These are phyloP conservation scores for Diaporthe amygdali DNA, from an alignment of 2,329 filamentous ascomycete species.

Conservation along the genomic window DNA sequence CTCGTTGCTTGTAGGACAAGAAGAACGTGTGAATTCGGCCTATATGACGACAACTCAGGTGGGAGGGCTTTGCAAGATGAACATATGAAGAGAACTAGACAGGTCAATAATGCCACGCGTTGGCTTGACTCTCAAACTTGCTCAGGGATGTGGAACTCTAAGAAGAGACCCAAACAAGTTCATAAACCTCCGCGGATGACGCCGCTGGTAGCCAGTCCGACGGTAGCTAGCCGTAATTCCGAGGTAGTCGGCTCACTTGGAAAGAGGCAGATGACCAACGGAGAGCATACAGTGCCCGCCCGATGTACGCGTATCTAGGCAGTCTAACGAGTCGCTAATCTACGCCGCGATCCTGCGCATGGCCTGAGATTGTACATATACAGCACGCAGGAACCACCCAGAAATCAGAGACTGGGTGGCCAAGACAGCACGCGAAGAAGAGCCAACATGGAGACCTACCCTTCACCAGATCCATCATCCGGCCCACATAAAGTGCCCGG, in stretches of 20 bases:
- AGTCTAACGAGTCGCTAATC: neutral
- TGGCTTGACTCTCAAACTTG: neutral
- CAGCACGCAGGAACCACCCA: neutral
- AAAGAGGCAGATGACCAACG: neutral
- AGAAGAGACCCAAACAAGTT: neutral
- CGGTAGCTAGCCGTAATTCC: neutral
- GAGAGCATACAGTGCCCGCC: neutral
- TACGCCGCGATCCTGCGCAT: neutral
- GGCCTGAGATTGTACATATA: conserved; percentile 6
- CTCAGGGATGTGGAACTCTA: neutral
- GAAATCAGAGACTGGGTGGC: neutral
- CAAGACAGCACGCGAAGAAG: neutral
- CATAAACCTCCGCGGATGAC: neutral
- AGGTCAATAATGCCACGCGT: neutral
- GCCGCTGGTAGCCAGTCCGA: neutral
- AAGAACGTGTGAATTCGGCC: neutral
- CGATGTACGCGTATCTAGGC: neutral
- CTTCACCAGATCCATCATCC: neutral
- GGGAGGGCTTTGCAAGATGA: neutral
- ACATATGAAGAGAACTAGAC: neutral
- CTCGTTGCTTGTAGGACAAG: neutral
- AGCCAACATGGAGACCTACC: neutral
- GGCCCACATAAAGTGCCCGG: neutral
- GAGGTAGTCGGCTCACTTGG: neutral
- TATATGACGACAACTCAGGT: neutral